A percentile compares a stretch with the other conserved stretches of the same genome.
Conservation (phyloP, 345 rosid genomes). For the Mercurialis annua region DNA sequence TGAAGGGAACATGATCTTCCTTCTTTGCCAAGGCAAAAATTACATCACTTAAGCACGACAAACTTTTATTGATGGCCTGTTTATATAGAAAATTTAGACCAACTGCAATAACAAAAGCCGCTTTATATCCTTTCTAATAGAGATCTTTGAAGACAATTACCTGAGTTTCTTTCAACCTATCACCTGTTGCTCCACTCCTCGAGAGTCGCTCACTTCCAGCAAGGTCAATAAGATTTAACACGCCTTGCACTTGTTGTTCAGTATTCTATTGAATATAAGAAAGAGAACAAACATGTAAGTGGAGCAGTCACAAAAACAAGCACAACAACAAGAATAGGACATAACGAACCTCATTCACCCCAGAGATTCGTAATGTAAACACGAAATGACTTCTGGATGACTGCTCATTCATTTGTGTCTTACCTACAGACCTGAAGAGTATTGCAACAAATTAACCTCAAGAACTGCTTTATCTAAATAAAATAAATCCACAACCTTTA, state of each 20-base stretch:
- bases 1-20: conserved; percentile 89
- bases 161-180: conserved; percentile 92
- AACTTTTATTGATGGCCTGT: conserved; percentile 92
- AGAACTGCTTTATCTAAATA: neutral
- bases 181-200: conserved; percentile 88
- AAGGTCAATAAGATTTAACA: conserved; percentile 81
- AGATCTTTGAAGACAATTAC: conserved; percentile 24
- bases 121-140: neutral
- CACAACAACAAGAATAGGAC: neutral
- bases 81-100: conserved; percentile 13
- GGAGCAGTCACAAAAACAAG: conserved; percentile 3
- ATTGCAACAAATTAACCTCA: neutral
- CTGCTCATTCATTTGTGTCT: conserved; percentile 70
- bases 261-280: conserved; percentile 50
- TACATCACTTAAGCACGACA: conserved; percentile 77
- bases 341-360: conserved; percentile 68
- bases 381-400: conserved; percentile 48
- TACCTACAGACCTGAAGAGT: conserved; percentile 69
- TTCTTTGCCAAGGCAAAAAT: conserved; percentile 90
- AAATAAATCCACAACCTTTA: neutral
- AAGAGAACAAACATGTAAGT: conserved; percentile 13
- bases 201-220: conserved; percentile 98
- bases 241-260: conserved; percentile 93
- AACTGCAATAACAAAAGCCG: neutral
- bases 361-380: conserved; percentile 75